Conservation (phyloP, 2,329 filamentous ascomycete species). For the Epicoccum sorghinum region DNA sequence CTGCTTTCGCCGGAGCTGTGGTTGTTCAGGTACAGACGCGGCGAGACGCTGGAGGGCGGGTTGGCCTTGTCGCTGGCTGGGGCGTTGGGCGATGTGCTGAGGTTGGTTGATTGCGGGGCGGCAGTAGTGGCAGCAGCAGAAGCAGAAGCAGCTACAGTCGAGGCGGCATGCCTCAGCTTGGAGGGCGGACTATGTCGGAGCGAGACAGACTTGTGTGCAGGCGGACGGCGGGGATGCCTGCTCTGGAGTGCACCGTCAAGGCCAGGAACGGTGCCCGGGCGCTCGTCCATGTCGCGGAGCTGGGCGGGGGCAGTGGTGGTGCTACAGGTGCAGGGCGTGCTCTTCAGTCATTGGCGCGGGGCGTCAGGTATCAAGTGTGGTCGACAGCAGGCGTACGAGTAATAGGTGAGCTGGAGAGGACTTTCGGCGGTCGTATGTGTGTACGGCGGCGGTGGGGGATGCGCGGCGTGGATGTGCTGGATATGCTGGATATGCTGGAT, state of each 20-base stretch:
- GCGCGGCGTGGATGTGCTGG: too few relatives aligned
- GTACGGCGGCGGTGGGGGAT: not conserved
- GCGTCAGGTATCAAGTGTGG: not conserved
- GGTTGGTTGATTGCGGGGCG: conserved; percentile 17
- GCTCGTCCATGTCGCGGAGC: conserved; percentile 29
- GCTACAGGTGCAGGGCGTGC: conserved; percentile 21
- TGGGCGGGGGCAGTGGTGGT: not conserved
- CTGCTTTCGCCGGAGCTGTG: conserved; percentile 58
- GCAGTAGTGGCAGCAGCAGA: not conserved
- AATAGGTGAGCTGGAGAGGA: not conserved
- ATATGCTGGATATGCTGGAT: too few relatives aligned
- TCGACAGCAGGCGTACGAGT: not conserved
- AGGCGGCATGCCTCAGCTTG: not conserved
- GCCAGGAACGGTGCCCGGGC: conserved; percentile 25
- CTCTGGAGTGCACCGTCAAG: not conserved
- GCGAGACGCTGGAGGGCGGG: conserved; percentile 50
- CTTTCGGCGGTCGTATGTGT: too few relatives aligned
- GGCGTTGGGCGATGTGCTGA: conserved; percentile 29
- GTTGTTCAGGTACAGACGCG: conserved; percentile 41
- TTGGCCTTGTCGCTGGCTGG: conserved; percentile 45
- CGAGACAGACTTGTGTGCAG: conserved; percentile 55
- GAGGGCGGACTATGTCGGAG: conserved; percentile 49
- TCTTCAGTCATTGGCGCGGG: conserved; percentile 20
- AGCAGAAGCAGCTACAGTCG: not conserved
- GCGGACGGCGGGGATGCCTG: conserved; percentile 50